These are phyloP conservation scores for Plantago coronopus DNA, from an alignment of 305 asterid species.

Conservation along the genomic window DNA sequence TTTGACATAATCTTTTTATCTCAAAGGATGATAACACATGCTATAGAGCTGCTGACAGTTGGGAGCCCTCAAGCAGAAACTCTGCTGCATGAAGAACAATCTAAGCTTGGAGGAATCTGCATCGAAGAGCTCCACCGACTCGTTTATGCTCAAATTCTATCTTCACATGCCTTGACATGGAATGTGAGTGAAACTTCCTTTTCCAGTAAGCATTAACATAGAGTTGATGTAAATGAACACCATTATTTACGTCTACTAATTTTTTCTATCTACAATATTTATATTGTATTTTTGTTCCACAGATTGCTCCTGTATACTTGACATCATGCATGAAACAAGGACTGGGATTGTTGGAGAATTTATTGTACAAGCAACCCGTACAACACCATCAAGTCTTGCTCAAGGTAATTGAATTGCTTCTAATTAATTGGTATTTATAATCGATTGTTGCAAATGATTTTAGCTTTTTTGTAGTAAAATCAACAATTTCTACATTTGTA, in stretches of 20 bases:
- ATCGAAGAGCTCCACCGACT: slow-evolving; percentile 85
- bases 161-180: slow-evolving; percentile 94
- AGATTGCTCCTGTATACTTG: slow-evolving; percentile 93
- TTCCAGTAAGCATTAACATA: neutral
- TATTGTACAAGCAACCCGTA: slow-evolving; percentile 77
- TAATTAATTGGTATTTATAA: neutral
- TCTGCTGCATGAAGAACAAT: slow-evolving; percentile 58
- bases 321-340: slow-evolving; percentile 84
- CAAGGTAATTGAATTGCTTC: slow-evolving; percentile 46
- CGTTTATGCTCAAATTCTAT: slow-evolving; percentile 81
- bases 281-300: slow-evolving; percentile 23
- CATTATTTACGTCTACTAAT: neutral
- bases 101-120: slow-evolving; percentile 77
- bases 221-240: neutral
- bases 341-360: slow-evolving; percentile 68
- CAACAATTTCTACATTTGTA: too few relatives aligned
- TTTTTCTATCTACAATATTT: slow-evolving; percentile 9
- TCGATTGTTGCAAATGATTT: too few relatives aligned
- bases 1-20: neutral
- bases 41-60: slow-evolving; percentile 76
- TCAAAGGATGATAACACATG: slow-evolving; percentile 85
- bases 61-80: slow-evolving; percentile 74
- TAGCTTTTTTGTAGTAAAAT: too few relatives aligned
- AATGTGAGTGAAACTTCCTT: slow-evolving; percentile 50
- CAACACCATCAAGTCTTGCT: slow-evolving; percentile 72